Conservation (phyloP, 2,329 filamentous ascomycete species). For the Sporothrix sp. region DNA sequence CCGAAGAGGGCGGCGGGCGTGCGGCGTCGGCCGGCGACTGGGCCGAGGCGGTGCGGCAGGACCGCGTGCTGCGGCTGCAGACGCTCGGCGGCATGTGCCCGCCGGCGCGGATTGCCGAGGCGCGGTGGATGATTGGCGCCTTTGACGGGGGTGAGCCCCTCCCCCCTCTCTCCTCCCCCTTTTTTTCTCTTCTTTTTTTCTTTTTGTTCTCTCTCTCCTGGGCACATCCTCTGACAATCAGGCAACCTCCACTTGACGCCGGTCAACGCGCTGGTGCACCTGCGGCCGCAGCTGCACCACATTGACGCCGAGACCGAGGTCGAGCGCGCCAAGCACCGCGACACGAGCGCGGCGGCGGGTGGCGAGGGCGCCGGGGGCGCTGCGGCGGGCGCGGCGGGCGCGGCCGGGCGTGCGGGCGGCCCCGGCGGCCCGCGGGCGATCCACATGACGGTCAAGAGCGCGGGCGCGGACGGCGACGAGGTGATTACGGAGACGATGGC, state of each 20-base stretch:
- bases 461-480: conserved; percentile 49
- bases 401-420: conserved; percentile 22
- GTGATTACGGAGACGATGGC: conserved; percentile 62
- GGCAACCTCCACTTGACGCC: conserved; percentile 80
- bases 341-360: conserved; percentile 22
- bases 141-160: conserved; percentile 76
- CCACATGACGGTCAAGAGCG: conserved; percentile 77
- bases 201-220: no score
- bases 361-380: neutral
- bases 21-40: conserved; percentile 42
- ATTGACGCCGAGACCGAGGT: conserved; percentile 75
- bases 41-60: conserved; percentile 56
- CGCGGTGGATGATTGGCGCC: conserved; percentile 86
- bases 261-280: conserved; percentile 71
- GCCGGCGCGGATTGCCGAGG: conserved; percentile 55
- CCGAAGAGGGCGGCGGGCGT: conserved; percentile 4
- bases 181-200: no score
- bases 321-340: conserved; percentile 34
- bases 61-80: conserved; percentile 66
- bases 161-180: no score
- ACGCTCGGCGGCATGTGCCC: conserved; percentile 60
- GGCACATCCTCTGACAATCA: no score
- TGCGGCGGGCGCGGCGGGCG: conserved; percentile 28
- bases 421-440: conserved; percentile 59
- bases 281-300: conserved; percentile 88